Evolutionary conservation across 2,329 filamentous ascomycete genomes (phyloP).

Genomic region (Hymenoscyphus fructigenus): DNA sequence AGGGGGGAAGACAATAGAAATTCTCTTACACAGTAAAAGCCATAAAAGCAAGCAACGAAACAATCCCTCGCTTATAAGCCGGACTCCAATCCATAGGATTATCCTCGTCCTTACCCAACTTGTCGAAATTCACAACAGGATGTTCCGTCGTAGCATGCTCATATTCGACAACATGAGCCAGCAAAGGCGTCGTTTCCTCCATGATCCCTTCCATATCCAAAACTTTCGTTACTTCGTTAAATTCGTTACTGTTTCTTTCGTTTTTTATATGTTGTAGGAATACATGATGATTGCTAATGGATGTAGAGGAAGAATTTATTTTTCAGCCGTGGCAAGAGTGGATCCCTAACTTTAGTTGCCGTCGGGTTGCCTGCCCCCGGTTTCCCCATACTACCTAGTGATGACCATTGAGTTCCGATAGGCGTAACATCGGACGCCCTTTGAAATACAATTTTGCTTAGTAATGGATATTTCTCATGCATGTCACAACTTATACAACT

Average conservation of each 20-base stretch:
- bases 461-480: too few species aligned
- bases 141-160: slow-evolving; percentile 4
- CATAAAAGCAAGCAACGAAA: slow-evolving; percentile 52
- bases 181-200: slow-evolving; percentile 7
- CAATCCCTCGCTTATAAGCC: slow-evolving; percentile 53
- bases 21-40: slow-evolving; percentile 54
- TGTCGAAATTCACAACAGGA: slow-evolving; percentile 45
- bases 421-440: too few species aligned
- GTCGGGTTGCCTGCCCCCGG: background rate
- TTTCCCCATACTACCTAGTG: background rate
- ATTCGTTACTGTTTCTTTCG: background rate
- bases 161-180: background rate
- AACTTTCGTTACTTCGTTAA: background rate
- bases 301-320: background rate
- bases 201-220: background rate
- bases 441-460: too few species aligned
- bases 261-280: background rate
- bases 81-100: slow-evolving; percentile 55
- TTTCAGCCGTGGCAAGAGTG: slow-evolving; percentile 2
- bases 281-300: background rate
- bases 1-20: background rate
- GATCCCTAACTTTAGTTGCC: background rate
- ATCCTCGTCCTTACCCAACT: slow-evolving; percentile 44
- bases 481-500: too few species aligned
- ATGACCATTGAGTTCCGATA: too few species aligned